Evolutionary conservation across 305 asterid species (phyloP), one percentile per base, ranked within the genome.

Genomic region (Coffea humblotiana): DNA sequence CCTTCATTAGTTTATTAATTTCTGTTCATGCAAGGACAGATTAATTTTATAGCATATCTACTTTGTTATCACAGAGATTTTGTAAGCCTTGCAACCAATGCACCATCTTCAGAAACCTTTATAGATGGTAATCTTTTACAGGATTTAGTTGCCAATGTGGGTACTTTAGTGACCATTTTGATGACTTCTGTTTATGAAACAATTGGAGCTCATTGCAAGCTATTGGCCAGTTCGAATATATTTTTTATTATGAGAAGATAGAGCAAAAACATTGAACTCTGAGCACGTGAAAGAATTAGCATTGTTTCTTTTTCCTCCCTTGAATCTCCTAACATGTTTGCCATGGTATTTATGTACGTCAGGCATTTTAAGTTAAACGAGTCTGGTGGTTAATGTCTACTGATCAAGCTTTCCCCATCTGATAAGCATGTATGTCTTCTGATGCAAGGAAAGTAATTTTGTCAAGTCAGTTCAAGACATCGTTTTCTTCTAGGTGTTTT

Each of bases 401-500:
- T 7, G 32, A 48, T 27, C 2, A 11, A 51, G 10, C 48, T 66
- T 43, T 7, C 56, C 14, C 25, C 8, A 13, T 23, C 18, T 37
- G 43, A 21, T 47, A 49, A 76, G 7, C 63, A 29, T 64, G 18
- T 16, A 76, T 6, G 32, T 64, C 72, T 35, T 3, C 1, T 25
- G 18, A 37, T 43, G 47, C 14, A 32, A 29, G 43, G 25, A 76
- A 63, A 45, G 23, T 27, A 56, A 77, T 45, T 25, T 60, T 71
- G 19, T 19, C 54, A 19, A 27, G 47, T 21, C 13, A 8, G 58
- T 48, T 18, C 21, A 70, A 13, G 43, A 58, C 21, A 15, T 47
- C 19, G 27, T 48, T 49, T 51, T 71, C 51, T 60, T 32, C 29
- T 72, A 18, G 21, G 23, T 48, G 52, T 79, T 79, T 72, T 76